These are phyloP conservation scores for Malassezia restricta DNA, from an alignment of 1,284 basidiomycete genomes.

Conservation along the genomic window DNA sequence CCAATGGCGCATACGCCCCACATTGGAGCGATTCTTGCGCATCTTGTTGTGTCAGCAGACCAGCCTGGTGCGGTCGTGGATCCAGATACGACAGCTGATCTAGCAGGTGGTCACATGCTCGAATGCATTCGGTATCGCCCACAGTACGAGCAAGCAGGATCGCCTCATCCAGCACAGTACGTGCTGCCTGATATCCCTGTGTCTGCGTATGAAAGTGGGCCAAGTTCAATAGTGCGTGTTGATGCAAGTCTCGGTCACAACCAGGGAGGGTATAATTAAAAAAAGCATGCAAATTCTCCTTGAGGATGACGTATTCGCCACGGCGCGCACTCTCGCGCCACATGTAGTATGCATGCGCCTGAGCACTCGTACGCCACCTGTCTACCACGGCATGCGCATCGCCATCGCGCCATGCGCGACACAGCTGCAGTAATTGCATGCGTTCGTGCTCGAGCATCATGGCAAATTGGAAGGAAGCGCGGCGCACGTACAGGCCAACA, in stretches of 20 bases:
- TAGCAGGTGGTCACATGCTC: conserved; percentile 13
- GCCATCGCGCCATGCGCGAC: conserved; percentile 9
- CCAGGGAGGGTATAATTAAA: conserved; percentile 16
- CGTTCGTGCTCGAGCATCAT: conserved; percentile 14
- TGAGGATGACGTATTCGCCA: conserved; percentile 9
- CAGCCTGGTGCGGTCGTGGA: background rate
- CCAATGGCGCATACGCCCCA: conserved; percentile 10
- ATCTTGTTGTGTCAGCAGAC: conserved; percentile 6
- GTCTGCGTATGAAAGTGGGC: conserved; percentile 8
- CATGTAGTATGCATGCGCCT: conserved; percentile 1
- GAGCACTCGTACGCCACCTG: conserved; percentile 3
- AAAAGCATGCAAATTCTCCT: conserved; percentile 10
- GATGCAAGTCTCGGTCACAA: conserved; percentile 14
- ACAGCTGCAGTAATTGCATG: background rate
- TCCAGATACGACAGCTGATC: conserved; percentile 10
- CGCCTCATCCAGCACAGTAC: conserved; percentile 13
- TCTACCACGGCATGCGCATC: background rate
- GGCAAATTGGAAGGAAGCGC: conserved; percentile 10
- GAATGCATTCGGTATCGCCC: conserved; percentile 16
- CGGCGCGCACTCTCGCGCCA: conserved; percentile 6
- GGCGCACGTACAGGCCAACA: conserved; percentile 11
- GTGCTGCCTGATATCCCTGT: conserved; percentile 4
- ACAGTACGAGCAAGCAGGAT: conserved; percentile 14
- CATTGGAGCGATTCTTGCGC: background rate
- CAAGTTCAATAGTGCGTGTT: conserved; percentile 15